Conservation (phyloP, 495 filamentous ascomycete species). For the Penicillium robsamsonii region DNA sequence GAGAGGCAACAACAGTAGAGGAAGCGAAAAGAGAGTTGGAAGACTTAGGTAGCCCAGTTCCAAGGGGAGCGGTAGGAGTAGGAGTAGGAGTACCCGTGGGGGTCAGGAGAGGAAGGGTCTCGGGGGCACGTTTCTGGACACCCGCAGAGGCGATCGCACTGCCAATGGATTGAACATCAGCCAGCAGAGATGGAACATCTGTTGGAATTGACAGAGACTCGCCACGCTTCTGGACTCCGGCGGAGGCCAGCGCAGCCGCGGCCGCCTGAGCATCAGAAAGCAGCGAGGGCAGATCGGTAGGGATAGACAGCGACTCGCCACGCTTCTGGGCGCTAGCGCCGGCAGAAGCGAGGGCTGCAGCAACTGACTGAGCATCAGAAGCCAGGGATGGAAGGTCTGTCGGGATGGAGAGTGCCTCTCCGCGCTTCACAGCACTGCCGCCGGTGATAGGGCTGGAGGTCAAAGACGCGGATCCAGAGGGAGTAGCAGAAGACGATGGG, state of each 20-base stretch:
- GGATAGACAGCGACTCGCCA: conserved; percentile 7
- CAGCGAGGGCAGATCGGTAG: conserved; percentile 17
- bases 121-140: conserved; percentile 12
- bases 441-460: neutral
- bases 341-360: conserved; percentile 6
- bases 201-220: conserved; percentile 12
- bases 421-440: neutral
- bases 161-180: conserved; percentile 11
- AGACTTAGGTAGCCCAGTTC: neutral
- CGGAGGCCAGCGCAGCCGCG: conserved; percentile 12
- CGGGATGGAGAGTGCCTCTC: conserved; percentile 4
- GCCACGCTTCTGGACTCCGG: conserved; percentile 16
- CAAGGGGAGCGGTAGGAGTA: neutral
- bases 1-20: neutral
- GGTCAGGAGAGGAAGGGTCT: neutral
- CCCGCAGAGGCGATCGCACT: conserved; percentile 12
- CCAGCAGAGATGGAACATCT: conserved; percentile 10
- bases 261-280: conserved; percentile 14
- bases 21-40: neutral
- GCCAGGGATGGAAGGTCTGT: conserved; percentile 9
- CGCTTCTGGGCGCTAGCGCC: conserved; percentile 15
- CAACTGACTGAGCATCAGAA: conserved; percentile 8
- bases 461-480: conserved; percentile 5
- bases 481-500: conserved; percentile 6
- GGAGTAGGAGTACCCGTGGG: neutral